A percentile compares a stretch with the other conserved stretches of the same genome.
These are phyloP conservation scores for Odontarrhena argentea DNA, from an alignment of 345 rosid species.

Conservation along the genomic window DNA sequence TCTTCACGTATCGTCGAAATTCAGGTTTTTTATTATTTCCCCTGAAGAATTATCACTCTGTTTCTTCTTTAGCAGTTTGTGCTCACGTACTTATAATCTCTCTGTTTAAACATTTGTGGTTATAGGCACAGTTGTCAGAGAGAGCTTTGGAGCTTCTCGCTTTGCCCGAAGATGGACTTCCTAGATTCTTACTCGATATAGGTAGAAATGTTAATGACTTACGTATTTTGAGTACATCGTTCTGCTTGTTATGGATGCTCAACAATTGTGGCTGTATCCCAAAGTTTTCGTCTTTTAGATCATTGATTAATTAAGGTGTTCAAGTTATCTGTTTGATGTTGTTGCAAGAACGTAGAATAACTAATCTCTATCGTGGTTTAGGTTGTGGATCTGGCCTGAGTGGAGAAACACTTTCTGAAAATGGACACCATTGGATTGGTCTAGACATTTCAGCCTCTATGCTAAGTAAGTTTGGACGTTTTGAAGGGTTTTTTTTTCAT, in stretches of 20 bases:
- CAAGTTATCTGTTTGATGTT: not conserved
- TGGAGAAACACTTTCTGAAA: constrained; percentile 84
- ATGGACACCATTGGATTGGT: constrained; percentile 89
- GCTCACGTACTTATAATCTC: not conserved
- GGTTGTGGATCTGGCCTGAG: constrained; percentile 97
- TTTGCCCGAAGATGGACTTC: constrained; percentile 77
- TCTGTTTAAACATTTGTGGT: not conserved
- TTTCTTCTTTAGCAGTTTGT: constrained; percentile 1
- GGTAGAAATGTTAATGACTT: constrained; percentile 47
- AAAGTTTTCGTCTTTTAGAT: not conserved
- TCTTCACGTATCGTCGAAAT: constrained; percentile 93
- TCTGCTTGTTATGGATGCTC: not conserved
- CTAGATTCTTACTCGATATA: constrained; percentile 83
- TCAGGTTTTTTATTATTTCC: constrained; percentile 53
- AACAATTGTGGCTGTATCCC: not conserved
- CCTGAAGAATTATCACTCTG: not conserved
- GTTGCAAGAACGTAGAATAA: not conserved
- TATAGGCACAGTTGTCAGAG: constrained; percentile 76
- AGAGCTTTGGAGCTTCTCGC: constrained; percentile 97
- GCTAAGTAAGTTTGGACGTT: constrained; percentile 58
- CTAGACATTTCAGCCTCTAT: constrained; percentile 84
- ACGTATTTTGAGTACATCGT: not conserved
- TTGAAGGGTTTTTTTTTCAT: not conserved
- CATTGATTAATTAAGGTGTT: not conserved
- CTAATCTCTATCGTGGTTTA: constrained; percentile 31